Conservation (phyloP, 768 basidiomycete genomes). For the Kwoniella botswanensis region DNA sequence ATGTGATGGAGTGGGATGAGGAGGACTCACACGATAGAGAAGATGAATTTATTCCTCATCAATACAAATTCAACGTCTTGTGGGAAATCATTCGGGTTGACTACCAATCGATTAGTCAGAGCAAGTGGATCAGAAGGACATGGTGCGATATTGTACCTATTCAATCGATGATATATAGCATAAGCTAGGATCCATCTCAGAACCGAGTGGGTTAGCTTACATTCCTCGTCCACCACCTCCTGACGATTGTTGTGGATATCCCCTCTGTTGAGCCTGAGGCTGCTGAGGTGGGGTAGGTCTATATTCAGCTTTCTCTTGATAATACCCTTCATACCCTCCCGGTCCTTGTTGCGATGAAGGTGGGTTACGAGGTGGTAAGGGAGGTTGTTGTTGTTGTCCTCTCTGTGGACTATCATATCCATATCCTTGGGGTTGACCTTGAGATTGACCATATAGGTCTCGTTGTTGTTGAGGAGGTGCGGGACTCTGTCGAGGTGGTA, state of each 20-base stretch:
- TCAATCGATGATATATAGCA: not conserved
- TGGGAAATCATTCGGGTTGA: slow-evolving; percentile 75
- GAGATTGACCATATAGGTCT: slow-evolving; percentile 14
- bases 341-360: slow-evolving; percentile 12
- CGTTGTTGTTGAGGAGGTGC: slow-evolving; percentile 25
- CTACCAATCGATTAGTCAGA: slow-evolving; percentile 78
- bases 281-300: slow-evolving; percentile 24
- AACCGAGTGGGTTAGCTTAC: slow-evolving; percentile 22
- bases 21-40: slow-evolving; percentile 71
- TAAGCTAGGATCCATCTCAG: not conserved
- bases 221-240: slow-evolving; percentile 31
- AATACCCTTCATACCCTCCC: slow-evolving; percentile 27
- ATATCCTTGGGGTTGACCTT: slow-evolving; percentile 5
- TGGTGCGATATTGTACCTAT: slow-evolving; percentile 62
- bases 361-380: slow-evolving; percentile 24
- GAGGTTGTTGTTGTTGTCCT: slow-evolving; percentile 19
- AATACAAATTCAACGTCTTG: slow-evolving; percentile 72
- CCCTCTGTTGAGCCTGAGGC: slow-evolving; percentile 25
- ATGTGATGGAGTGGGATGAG: too few relatives aligned
- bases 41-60: slow-evolving; percentile 71
- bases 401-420: slow-evolving; percentile 4
- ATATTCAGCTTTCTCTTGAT: slow-evolving; percentile 44
- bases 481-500: slow-evolving; percentile 28
- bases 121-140: slow-evolving; percentile 74
- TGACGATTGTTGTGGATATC: slow-evolving; percentile 14